Evolutionary conservation across 169 alveolate species (phyloP).

Genomic region (Eimeria zaria): DNA sequence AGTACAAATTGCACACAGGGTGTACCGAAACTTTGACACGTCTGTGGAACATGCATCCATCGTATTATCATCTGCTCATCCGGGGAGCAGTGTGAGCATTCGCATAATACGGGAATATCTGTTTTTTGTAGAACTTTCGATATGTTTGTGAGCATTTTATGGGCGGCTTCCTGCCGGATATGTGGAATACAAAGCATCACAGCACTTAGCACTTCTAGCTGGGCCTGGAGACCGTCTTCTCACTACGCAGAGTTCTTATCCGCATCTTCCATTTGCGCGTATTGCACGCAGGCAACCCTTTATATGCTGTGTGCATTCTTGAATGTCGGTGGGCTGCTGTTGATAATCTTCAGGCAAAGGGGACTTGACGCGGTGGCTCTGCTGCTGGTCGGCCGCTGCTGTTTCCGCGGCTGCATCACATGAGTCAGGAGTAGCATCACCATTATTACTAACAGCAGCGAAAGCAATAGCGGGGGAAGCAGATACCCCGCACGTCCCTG

Average conservation of each 20-base stretch:
- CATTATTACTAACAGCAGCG: not conserved
- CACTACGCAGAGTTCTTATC: not conserved
- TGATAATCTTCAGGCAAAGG: conserved; percentile 67
- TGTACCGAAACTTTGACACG: not conserved
- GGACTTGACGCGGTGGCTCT: conserved; percentile 83
- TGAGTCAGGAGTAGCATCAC: conserved; percentile 10
- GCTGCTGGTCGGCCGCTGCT: conserved; percentile 77
- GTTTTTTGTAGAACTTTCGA: not conserved
- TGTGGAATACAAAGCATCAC: not conserved
- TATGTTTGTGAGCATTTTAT: not conserved
- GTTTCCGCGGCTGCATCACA: conserved; percentile 26
- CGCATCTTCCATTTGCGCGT: not conserved
- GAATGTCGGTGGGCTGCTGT: not conserved
- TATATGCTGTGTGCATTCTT: not conserved
- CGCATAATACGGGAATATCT: not conserved
- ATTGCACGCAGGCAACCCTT: not conserved
- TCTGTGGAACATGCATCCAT: not conserved
- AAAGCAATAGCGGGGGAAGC: not conserved
- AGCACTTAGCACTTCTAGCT: not conserved
- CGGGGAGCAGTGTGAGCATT: not conserved
- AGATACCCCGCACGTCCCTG: not conserved
- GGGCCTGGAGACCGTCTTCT: not conserved
- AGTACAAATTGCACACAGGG: not conserved
- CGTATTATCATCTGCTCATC: not conserved
- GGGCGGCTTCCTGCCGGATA: not conserved